These are phyloP conservation scores for Cyberlindnera euphorbiae DNA, from an alignment of 805 yeast genomes.

Conservation along the genomic window DNA sequence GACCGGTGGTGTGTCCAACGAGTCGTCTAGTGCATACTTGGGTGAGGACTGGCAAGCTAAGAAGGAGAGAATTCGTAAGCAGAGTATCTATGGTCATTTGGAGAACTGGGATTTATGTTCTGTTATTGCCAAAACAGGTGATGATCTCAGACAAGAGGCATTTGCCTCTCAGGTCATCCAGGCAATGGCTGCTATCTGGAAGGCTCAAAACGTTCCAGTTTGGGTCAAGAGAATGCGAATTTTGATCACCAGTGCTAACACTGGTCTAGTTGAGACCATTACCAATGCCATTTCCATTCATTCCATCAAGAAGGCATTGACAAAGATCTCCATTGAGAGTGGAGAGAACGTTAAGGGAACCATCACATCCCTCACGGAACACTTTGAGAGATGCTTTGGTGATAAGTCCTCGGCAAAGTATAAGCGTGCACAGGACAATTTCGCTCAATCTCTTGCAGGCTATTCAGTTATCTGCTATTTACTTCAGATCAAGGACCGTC, in stretches of 20 bases:
- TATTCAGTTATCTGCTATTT: slow-evolving; percentile 88
- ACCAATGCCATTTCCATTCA: slow-evolving; percentile 92
- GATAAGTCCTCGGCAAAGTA: slow-evolving; percentile 47
- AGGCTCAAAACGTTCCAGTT: slow-evolving; percentile 55
- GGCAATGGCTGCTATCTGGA: slow-evolving; percentile 85
- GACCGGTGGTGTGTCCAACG: slow-evolving; percentile 59
- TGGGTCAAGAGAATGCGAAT: slow-evolving; percentile 97
- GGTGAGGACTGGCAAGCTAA: slow-evolving; percentile 94
- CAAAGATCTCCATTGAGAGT: slow-evolving; percentile 61
- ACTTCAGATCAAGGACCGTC: slow-evolving; percentile 92
- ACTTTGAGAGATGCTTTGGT: slow-evolving; percentile 76
- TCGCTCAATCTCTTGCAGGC: slow-evolving; percentile 83
- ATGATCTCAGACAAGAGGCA: slow-evolving; percentile 93
- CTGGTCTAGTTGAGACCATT: slow-evolving; percentile 94
- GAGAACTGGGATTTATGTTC: slow-evolving; percentile 94
- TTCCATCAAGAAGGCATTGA: slow-evolving; percentile 87
- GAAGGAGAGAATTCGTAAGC: slow-evolving; percentile 70
- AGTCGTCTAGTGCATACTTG: slow-evolving; percentile 45
- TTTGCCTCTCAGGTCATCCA: slow-evolving; percentile 93
- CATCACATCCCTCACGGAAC: slow-evolving; percentile 71
- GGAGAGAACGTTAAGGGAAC: slow-evolving; percentile 69
- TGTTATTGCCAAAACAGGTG: slow-evolving; percentile 94
- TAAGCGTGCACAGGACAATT: slow-evolving; percentile 76
- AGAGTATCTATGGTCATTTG: slow-evolving; percentile 78
- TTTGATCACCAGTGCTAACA: slow-evolving; percentile 79